These are phyloP conservation scores for Coemansia sp. DNA, from an alignment of 371 early-diverging fungal genomes.

Conservation along the genomic window DNA sequence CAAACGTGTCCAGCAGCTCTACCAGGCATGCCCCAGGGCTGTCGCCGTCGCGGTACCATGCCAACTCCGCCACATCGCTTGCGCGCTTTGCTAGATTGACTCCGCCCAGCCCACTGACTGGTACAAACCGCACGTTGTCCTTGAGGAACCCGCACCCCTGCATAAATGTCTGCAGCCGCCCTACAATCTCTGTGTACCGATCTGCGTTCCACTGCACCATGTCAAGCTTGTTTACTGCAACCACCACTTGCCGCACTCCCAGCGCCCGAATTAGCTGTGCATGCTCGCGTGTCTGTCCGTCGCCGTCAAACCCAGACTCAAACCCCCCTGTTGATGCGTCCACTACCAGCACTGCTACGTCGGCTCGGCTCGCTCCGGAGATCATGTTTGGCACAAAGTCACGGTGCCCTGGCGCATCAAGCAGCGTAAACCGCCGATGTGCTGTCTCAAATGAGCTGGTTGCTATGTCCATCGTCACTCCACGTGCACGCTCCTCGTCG, in stretches of 20 bases:
- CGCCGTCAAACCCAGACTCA: constrained; percentile 95
- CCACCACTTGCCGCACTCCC: constrained; percentile 84
- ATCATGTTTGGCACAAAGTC: constrained; percentile 99
- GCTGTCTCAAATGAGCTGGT: constrained; percentile 86
- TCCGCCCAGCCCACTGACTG: constrained; percentile 88
- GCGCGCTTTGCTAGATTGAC: constrained; percentile 70
- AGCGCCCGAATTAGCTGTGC: constrained; percentile 82
- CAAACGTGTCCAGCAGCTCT: constrained; percentile 64
- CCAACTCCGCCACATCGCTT: constrained; percentile 37
- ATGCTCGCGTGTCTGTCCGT: constrained; percentile 98
- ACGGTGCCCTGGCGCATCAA: constrained; percentile 99
- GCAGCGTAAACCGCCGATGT: constrained; percentile 74
- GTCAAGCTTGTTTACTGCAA: constrained; percentile 94
- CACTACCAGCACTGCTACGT: constrained; percentile 94
- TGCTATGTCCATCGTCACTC: constrained; percentile 97
- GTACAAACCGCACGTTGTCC: constrained; percentile 72
- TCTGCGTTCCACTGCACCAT: constrained; percentile 73
- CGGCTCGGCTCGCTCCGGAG: constrained; percentile 95
- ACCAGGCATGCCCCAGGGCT: constrained; percentile 50
- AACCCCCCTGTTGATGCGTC: constrained; percentile 92
- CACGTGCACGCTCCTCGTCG: constrained; percentile 87
- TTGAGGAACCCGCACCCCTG: constrained; percentile 71
- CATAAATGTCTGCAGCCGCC: constrained; percentile 64
- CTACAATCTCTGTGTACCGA: constrained; percentile 76
- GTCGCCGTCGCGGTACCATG: constrained; percentile 64